These are phyloP conservation scores for Xylariaceae sp. DNA, from an alignment of 2,329 filamentous ascomycete genomes.

Conservation along the genomic window DNA sequence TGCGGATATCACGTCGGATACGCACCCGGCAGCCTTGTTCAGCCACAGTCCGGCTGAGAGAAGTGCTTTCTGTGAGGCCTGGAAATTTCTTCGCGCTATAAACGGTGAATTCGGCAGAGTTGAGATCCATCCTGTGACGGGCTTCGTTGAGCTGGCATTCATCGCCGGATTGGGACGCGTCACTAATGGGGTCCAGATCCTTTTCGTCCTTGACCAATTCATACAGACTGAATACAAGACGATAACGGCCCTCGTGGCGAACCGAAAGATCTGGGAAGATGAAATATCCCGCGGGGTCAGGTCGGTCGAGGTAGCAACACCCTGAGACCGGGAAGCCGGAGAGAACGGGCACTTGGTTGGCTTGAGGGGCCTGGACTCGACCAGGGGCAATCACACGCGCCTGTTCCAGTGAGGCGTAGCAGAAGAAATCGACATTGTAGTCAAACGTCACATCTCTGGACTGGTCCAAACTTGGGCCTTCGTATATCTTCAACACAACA, in stretches of 20 bases:
- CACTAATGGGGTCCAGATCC: conserved; percentile 62
- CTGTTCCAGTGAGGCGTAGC: conserved; percentile 87
- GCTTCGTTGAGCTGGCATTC: conserved; percentile 48
- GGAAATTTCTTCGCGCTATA: conserved; percentile 99
- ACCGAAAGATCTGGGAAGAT: conserved; percentile 97
- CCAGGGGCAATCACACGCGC: conserved; percentile 80
- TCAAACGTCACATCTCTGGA: conserved; percentile 77
- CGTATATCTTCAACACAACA: conserved; percentile 82
- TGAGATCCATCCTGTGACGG: conserved; percentile 85
- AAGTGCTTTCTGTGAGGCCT: conserved; percentile 84
- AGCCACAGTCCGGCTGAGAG: conserved; percentile 83
- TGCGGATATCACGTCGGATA: conserved; percentile 89
- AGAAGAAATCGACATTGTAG: conserved; percentile 97
- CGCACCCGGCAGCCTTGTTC: conserved; percentile 96
- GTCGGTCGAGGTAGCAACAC: conserved; percentile 92
- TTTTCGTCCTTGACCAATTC: conserved; percentile 86
- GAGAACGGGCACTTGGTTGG: conserved; percentile 75
- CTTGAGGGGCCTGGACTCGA: conserved; percentile 65
- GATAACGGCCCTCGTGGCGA: conserved; percentile 89
- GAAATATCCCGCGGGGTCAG: conserved; percentile 80
- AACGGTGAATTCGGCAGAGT: conserved; percentile 82
- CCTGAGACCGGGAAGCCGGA: conserved; percentile 94
- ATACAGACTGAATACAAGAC: conserved; percentile 88
- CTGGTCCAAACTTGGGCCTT: conserved; percentile 61
- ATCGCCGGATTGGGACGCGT: conserved; percentile 36